phyloP scores from a whole-genome alignment of 352 stramenopile genomes.

The Phytopythium sindhum region DNA sequence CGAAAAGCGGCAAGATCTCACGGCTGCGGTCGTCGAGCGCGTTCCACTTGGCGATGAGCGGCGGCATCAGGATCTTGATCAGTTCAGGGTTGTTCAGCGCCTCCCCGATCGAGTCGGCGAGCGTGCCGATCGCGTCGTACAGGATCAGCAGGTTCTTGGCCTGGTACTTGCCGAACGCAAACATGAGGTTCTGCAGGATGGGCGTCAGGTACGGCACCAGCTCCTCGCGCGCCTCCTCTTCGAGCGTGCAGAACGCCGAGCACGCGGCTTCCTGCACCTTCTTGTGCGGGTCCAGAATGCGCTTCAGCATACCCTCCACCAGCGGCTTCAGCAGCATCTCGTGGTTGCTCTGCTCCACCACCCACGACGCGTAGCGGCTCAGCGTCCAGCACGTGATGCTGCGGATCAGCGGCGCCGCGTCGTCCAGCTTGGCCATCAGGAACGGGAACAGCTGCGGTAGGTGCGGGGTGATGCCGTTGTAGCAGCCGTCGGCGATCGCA shows the following conservation, averaged over 20 bases:
- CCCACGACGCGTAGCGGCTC: slow-evolving; percentile 90
- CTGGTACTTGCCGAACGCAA: slow-evolving; percentile 92
- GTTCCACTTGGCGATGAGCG: slow-evolving; percentile 93
- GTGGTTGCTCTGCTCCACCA: slow-evolving; percentile 89
- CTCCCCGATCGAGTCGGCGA: slow-evolving; percentile 92
- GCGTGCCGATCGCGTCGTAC: slow-evolving; percentile 95
- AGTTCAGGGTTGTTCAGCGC: slow-evolving; percentile 91
- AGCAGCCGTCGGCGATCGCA: slow-evolving; percentile 93
- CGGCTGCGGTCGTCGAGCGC: slow-evolving; percentile 67
- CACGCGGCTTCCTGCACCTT: slow-evolving; percentile 95
- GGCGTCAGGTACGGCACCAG: slow-evolving; percentile 91
- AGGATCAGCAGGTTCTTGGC: slow-evolving; percentile 94
- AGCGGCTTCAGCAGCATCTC: slow-evolving; percentile 69
- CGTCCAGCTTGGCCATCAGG: slow-evolving; percentile 91
- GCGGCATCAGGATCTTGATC: slow-evolving; percentile 92
- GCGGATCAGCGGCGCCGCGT: slow-evolving; percentile 86
- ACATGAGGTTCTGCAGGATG: slow-evolving; percentile 91
- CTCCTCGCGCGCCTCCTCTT: slow-evolving; percentile 92
- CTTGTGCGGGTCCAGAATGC: slow-evolving; percentile 90
- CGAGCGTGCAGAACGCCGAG: slow-evolving; percentile 93
- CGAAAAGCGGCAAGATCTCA: slow-evolving; percentile 85
- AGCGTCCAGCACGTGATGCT: slow-evolving; percentile 95
- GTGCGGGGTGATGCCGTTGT: slow-evolving; percentile 91
- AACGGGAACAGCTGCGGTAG: slow-evolving; percentile 93
- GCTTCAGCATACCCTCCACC: slow-evolving; percentile 85